phyloP scores from a whole-genome alignment of 2,329 filamentous ascomycete species.

The Lachnum nothofagi region DNA sequence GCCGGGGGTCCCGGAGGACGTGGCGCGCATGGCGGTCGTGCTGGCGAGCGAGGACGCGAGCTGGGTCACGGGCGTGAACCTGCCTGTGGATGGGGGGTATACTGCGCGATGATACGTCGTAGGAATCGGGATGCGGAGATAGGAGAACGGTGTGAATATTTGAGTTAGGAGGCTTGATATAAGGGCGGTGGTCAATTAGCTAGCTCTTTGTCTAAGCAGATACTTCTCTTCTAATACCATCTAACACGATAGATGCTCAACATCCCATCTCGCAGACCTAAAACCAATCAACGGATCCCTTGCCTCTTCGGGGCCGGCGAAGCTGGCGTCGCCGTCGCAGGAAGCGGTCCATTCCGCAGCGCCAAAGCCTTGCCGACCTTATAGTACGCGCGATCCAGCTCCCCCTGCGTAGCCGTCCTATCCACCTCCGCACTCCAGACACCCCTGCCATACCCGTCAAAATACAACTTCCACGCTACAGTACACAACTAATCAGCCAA shows the following conservation, averaged over 20 bases:
- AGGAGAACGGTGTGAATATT: no score
- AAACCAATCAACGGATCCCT: no score
- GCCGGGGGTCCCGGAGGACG: constrained; percentile 6
- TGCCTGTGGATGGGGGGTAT: constrained; percentile 16
- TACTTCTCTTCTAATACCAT: no score
- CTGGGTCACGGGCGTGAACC: constrained; percentile 14
- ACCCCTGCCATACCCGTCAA: constrained; percentile 4
- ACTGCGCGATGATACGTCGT: constrained; percentile 8
- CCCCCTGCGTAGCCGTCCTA: background rate
- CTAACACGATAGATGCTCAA: no score
- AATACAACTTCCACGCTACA: constrained; percentile 9
- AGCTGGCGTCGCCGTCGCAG: no score
- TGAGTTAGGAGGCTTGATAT: no score
- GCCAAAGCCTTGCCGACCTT: background rate
- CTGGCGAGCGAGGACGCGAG: constrained; percentile 13
- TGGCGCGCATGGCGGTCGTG: constrained; percentile 10
- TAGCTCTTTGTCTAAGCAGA: no score
- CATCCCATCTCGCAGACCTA: no score
- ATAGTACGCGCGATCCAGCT: background rate
- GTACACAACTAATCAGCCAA: background rate
- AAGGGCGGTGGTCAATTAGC: no score
- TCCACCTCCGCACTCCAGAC: background rate
- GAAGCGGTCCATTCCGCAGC: no score
- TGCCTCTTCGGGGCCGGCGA: no score
- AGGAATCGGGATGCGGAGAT: no score